phyloP scores from a whole-genome alignment of 441 rosid species.

The Capsella rubella region DNA sequence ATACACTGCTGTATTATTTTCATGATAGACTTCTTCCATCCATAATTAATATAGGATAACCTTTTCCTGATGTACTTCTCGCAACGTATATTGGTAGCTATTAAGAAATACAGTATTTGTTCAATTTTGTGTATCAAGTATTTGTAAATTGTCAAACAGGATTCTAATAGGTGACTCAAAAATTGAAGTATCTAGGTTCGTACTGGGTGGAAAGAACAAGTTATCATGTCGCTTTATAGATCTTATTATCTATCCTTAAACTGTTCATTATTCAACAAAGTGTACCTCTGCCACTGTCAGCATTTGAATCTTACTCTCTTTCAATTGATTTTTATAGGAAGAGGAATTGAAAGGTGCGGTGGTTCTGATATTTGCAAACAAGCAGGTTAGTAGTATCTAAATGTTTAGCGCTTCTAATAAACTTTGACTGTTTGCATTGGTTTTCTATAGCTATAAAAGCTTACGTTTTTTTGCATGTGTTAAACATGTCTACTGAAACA shows the following conservation, averaged over 20 bases:
- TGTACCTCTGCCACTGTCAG: background rate
- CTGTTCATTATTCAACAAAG: background rate
- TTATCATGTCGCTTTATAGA: background rate
- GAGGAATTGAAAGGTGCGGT: slow-evolving; percentile 86
- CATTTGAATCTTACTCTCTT: slow-evolving; percentile 13
- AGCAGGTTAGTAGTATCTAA: slow-evolving; percentile 64
- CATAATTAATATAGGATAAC: background rate
- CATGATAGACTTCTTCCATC: background rate
- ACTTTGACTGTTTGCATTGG: background rate
- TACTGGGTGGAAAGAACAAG: background rate
- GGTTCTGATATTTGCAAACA: slow-evolving; percentile 86
- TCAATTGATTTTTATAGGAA: slow-evolving; percentile 55
- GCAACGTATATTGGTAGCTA: background rate
- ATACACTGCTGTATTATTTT: background rate
- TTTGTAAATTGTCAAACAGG: background rate
- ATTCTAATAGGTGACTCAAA: background rate
- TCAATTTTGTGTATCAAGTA: slow-evolving; percentile 5
- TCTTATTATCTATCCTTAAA: background rate
- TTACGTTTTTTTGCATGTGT: background rate
- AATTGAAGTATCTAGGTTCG: slow-evolving; percentile 2
- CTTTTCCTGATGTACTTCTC: background rate
- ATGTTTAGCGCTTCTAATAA: background rate
- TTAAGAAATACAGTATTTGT: background rate
- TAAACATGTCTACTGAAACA: background rate
- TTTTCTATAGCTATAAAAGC: background rate